Evolutionary conservation across 2,329 filamentous ascomycete genomes (phyloP), one percentile per base, ranked within the genome.

Genomic region (Akanthomyces lecanii): DNA sequence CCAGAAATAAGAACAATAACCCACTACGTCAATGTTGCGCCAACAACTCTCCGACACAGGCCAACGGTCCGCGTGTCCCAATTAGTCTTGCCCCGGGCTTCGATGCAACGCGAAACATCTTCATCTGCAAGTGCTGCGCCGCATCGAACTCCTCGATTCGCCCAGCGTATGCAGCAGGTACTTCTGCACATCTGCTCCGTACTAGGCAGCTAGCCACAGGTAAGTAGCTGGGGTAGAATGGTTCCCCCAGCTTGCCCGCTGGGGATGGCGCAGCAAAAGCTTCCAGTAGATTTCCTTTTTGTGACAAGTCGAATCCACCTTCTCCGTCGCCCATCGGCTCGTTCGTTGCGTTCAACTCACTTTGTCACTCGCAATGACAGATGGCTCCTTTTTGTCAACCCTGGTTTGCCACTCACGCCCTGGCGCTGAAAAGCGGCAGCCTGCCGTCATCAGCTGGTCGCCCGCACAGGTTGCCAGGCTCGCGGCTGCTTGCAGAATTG

Each of bases 211-310:
- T 54, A 38, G 16, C 30, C 8, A 33, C 30, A 5, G 30, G 10
- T 11, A 36, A 36, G 23, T 30, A 33, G 11, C 58, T 36, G 38
- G 58, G 48, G 47, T 60, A 40, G 14, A 48, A 59, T 28, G 33
- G 18, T 60, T 30, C 33, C 33, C 56, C 47, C 45, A 16, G 42
- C 28, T 33, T n/a, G n/a, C 6, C 44, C 45, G 7, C 23, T 42
- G n/a, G 36, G 18, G 16, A 21, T 55, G 52, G 38, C 38, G 52
- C 23, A 38, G 7, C 23, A 10, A 44, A 51, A 11, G 47, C 57
- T 60, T 60, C 57, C 36, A 52, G 36, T 40, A 44, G 56, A 45
- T 47, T 61, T 61, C 58, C 58, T 53, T 53, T 52, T 61, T 61
- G 36, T 61, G 48, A 61, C 57, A 45, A 53, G 58, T 36, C 58